Percentiles rank a stretch among this genome's conserved stretches.
Conservation (phyloP, 805 yeast species). For the Candida ponderosae region DNA sequence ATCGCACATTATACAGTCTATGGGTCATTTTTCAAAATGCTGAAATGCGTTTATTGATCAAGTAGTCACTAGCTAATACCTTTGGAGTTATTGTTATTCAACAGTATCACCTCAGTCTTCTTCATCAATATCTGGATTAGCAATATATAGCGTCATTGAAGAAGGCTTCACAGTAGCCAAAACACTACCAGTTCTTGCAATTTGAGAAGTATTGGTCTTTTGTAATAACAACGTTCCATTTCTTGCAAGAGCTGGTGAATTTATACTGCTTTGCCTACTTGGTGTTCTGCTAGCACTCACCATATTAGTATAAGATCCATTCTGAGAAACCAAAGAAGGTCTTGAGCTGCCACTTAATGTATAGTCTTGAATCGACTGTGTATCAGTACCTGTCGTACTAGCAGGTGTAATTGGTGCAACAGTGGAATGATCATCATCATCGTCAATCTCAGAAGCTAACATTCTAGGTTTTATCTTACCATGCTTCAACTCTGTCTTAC, state of each 20-base stretch:
- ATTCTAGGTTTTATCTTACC: conserved; percentile 57
- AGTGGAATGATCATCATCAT: conserved; percentile 32
- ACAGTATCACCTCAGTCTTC: conserved; percentile 15
- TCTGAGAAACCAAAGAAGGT: too few relatives aligned
- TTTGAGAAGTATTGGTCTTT: conserved; percentile 10
- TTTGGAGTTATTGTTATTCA: too few relatives aligned
- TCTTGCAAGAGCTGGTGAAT: conserved; percentile 3
- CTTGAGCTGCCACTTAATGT: too few relatives aligned
- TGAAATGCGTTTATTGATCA: too few relatives aligned
- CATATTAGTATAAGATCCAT: too few relatives aligned
- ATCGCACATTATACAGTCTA: too few relatives aligned
- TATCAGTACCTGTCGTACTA: neutral
- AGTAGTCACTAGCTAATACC: too few relatives aligned
- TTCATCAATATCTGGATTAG: conserved; percentile 49
- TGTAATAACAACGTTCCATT: conserved; percentile 14
- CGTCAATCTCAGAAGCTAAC: conserved; percentile 71
- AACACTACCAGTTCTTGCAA: conserved; percentile 28
- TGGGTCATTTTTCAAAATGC: too few relatives aligned
- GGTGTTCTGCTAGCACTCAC: neutral
- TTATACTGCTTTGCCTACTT: neutral
- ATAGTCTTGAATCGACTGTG: neutral
- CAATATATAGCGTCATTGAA: conserved; percentile 41
- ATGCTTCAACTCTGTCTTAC: conserved; percentile 44
- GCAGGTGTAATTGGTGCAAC: neutral
- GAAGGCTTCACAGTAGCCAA: conserved; percentile 26